Evolutionary conservation across 2,329 filamentous ascomycete genomes (phyloP).

Genomic region (Fusarium nurragi): DNA sequence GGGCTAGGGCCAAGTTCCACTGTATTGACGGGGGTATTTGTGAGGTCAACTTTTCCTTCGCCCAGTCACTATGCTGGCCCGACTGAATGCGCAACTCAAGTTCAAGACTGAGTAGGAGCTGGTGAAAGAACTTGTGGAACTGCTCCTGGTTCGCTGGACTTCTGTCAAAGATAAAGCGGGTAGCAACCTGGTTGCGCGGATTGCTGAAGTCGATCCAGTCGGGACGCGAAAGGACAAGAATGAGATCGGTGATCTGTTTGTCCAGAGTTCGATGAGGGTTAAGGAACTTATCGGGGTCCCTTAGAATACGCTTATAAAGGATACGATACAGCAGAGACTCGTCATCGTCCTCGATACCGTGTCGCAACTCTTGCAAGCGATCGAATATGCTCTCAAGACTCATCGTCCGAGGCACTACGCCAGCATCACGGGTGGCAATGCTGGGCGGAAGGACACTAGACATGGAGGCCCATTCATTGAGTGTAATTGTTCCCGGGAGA

Average conservation of each 20-base stretch:
- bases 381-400: conserved; percentile 66
- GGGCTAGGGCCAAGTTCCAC: conserved; percentile 78
- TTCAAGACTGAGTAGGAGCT: conserved; percentile 78
- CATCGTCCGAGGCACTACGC: conserved; percentile 68
- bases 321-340: conserved; percentile 68
- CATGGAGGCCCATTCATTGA: conserved; percentile 74
- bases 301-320: conserved; percentile 74
- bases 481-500: conserved; percentile 74
- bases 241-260: conserved; percentile 76
- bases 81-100: conserved; percentile 76
- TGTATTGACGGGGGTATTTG: conserved; percentile 76
- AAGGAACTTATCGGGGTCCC: conserved; percentile 70
- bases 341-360: conserved; percentile 64
- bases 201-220: conserved; percentile 79
- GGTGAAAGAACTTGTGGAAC: conserved; percentile 77
- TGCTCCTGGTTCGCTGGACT: conserved; percentile 63
- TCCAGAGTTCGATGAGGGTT: conserved; percentile 72
- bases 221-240: conserved; percentile 72
- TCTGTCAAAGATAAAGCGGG: conserved; percentile 75
- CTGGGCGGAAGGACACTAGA: conserved; percentile 65
- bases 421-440: conserved; percentile 67
- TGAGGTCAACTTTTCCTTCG: conserved; percentile 70
- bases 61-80: conserved; percentile 66
- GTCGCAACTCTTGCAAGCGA: conserved; percentile 67
- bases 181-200: conserved; percentile 76